Percentiles rank a stretch among this genome's conserved stretches.
Conservation (phyloP, 768 basidiomycete genomes). For the Collybia sp. region DNA sequence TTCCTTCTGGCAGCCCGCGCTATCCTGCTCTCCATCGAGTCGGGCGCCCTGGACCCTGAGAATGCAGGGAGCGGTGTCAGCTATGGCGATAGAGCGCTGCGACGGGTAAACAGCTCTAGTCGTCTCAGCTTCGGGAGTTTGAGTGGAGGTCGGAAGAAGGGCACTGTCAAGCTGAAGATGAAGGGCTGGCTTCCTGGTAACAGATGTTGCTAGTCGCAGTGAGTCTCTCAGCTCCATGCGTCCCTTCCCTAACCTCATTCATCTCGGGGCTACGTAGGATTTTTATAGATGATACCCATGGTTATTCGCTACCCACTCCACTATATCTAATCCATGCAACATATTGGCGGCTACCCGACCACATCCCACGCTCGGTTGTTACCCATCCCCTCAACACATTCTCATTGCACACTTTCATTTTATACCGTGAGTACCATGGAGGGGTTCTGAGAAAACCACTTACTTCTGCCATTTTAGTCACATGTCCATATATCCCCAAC, state of each 20-base stretch:
- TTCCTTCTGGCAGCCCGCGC: constrained; percentile 85
- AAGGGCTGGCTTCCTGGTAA: constrained; percentile 60
- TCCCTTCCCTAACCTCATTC: constrained; percentile 8
- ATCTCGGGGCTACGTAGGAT: background rate
- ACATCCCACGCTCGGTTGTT: too few species aligned
- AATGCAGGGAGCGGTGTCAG: constrained; percentile 93
- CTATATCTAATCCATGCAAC: too few species aligned
- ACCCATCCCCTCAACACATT: constrained; percentile 12
- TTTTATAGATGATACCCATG: too few species aligned
- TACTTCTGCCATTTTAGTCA: background rate
- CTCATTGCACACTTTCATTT: constrained; percentile 14
- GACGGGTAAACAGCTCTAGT: constrained; percentile 89
- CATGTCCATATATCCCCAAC: constrained; percentile 9
- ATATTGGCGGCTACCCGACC: too few species aligned
- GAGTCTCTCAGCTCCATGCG: constrained; percentile 1
- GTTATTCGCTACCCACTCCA: too few species aligned
- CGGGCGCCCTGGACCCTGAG: constrained; percentile 88
- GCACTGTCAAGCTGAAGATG: constrained; percentile 55
- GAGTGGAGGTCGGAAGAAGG: constrained; percentile 59
- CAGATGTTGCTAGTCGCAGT: constrained; percentile 55
- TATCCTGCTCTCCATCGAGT: constrained; percentile 87
- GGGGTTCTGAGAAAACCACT: background rate
- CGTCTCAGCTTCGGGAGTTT: constrained; percentile 83
- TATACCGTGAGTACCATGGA: constrained; percentile 14
- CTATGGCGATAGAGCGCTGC: constrained; percentile 90